Evolutionary conservation across 345 rosid genomes (phyloP), one percentile per base, ranked within the genome.

Genomic region (Bretschneidera sinensis): DNA sequence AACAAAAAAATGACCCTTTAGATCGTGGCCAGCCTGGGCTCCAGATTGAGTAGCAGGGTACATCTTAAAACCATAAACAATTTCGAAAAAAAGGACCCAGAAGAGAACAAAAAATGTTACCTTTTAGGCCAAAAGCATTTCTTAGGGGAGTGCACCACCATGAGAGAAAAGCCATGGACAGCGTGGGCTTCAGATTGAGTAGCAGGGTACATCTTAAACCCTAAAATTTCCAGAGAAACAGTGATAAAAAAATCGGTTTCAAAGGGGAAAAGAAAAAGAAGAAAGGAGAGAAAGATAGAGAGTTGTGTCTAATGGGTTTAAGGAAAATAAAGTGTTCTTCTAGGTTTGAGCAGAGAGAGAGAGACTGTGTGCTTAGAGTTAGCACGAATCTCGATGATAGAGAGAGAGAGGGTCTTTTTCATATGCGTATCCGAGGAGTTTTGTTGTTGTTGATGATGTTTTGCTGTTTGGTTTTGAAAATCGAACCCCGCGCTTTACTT

Each of bases 351-450:
- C 21, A 28, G 4, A 28, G 24, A 6, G 19, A 6, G 55, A 18
- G 8, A 43, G 21, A 67, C 25, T 8, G 53, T 35, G 61, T 11
- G 45, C 45, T 39, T 21, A 57, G 19, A 65, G 35, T 50, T 18
- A 28, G 75, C 75, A 65, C 75, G 63, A 43, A 14, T 21, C 49
- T 48, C 70, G 19, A 71, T 39, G 70, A 49, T 21, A 24, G 58
- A 51, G 28, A 43, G 55, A 28, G 25, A 17, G 48, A 39, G n/a
- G 9, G 2, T 5, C 28, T 21, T 43, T 39, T 17, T 68, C 0
- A 18, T 68, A 24, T 69, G 62, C 63, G 73, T 25, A 56, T 69
- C 67, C 67, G 49, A 62, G 62, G 72, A 55, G 57, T 61, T 61
- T 49, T 49, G 72, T 55, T 49, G 47, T 54, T 14, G 48, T n/a